Evolutionary conservation across 2,329 filamentous ascomycete species (phyloP).

Genomic region (Thyridium curvatum): DNA sequence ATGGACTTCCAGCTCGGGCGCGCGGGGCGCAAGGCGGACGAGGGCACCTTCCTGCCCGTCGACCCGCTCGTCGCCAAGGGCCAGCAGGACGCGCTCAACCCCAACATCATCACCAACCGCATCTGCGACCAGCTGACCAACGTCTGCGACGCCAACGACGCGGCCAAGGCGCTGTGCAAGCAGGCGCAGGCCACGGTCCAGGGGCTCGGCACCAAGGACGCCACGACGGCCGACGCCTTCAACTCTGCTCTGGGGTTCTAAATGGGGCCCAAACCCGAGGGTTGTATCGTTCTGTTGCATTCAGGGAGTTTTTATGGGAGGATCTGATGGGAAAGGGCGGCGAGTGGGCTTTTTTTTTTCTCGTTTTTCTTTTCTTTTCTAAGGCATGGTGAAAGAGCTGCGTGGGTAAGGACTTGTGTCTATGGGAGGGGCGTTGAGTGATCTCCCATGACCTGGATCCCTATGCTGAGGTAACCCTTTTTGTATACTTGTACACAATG

Average conservation of each 20-base stretch:
- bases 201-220: constrained; percentile 41
- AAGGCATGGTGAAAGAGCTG: too few species aligned
- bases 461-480: too few species aligned
- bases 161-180: constrained; percentile 40
- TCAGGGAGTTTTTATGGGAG: too few species aligned
- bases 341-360: too few species aligned
- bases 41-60: constrained; percentile 52
- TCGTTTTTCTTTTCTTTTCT: too few species aligned
- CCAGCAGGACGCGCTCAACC: constrained; percentile 49
- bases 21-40: constrained; percentile 37
- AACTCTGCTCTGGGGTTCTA: constrained; percentile 33
- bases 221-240: constrained; percentile 40
- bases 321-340: too few species aligned
- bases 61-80: constrained; percentile 48
- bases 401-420: too few species aligned
- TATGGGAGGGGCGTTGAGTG: too few species aligned
- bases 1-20: constrained; percentile 53
- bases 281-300: too few species aligned
- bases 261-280: too few species aligned
- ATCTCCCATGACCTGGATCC: too few species aligned
- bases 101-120: constrained; percentile 58
- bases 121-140: constrained; percentile 56
- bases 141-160: constrained; percentile 51
- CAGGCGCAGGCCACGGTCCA: constrained; percentile 42
- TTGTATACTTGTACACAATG: too few species aligned